Percentiles rank a stretch among this genome's conserved stretches.
Evolutionary conservation across 805 yeast species (phyloP).

Genomic region (Cyberlindnera samutprakarnensis): DNA sequence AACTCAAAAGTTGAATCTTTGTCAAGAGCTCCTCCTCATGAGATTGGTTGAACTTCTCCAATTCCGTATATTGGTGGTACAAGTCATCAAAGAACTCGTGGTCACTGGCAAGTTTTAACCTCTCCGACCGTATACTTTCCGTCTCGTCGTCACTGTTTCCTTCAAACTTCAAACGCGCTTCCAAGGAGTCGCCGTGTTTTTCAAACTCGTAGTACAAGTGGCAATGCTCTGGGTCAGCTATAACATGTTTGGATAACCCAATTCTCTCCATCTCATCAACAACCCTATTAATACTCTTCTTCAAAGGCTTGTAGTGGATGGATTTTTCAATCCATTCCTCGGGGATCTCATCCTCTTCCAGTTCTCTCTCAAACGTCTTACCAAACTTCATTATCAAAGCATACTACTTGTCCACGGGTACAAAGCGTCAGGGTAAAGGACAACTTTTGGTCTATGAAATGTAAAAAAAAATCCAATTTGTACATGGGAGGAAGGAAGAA

Average conservation of each 20-base stretch:
- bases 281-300: conserved; percentile 58
- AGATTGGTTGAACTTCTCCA: conserved; percentile 35
- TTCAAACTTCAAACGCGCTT: conserved; percentile 4
- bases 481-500: no score
- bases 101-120: conserved; percentile 5
- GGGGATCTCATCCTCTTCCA: conserved; percentile 55
- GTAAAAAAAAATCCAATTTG: no score
- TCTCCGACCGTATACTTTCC: conserved; percentile 7
- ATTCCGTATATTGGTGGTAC: conserved; percentile 10
- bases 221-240: conserved; percentile 2
- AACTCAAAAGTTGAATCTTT: conserved; percentile 17
- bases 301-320: conserved; percentile 63
- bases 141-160: conserved; percentile 10
- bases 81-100: conserved; percentile 15
- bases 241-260: conserved; percentile 45
- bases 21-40: conserved; percentile 33
- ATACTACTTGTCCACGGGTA: no score
- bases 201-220: conserved; percentile 16
- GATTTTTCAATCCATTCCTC: conserved; percentile 61
- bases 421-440: no score
- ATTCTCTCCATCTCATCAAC: conserved; percentile 53
- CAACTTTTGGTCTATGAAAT: no score
- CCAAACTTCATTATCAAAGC: conserved; percentile 77
- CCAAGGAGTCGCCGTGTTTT: conserved; percentile 4
- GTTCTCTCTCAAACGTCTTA: conserved; percentile 56